Conservation (phyloP, 2,329 filamentous ascomycete genomes). For the Knufia fluminis region DNA sequence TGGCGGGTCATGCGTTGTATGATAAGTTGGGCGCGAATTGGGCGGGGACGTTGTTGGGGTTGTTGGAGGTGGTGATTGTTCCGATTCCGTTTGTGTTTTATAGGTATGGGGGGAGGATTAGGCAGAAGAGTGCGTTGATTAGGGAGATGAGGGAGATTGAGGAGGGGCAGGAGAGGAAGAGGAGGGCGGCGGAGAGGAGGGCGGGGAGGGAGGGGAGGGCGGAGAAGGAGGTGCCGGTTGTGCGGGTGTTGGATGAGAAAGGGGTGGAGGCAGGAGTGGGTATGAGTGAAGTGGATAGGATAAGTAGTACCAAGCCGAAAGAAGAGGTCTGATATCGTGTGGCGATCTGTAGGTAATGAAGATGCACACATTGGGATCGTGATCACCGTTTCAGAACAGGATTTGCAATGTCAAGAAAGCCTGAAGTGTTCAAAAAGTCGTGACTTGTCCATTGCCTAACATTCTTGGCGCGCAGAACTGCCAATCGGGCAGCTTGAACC, state of each 20-base stretch:
- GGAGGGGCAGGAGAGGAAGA: conserved; percentile 36
- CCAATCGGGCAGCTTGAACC: too few species aligned
- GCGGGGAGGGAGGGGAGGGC: neutral
- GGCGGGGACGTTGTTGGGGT: conserved; percentile 65
- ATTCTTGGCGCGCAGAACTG: too few species aligned
- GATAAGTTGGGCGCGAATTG: conserved; percentile 60
- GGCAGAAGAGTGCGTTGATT: conserved; percentile 48
- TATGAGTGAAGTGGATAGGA: neutral
- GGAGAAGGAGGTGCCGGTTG: neutral
- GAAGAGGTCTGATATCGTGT: neutral
- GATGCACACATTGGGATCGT: too few species aligned
- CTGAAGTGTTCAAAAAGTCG: too few species aligned
- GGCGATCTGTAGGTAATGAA: too few species aligned
- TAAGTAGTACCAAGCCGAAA: neutral
- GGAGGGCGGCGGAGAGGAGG: conserved; percentile 21
- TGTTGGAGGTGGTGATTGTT: conserved; percentile 64
- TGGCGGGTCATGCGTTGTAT: conserved; percentile 69
- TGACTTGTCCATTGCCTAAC: too few species aligned
- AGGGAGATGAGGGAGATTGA: conserved; percentile 48
- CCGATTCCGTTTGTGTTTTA: conserved; percentile 78
- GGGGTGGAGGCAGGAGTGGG: neutral
- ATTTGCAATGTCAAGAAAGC: too few species aligned
- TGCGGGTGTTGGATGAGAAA: neutral
- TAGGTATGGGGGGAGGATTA: conserved; percentile 47
- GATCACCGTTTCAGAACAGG: too few species aligned